These are phyloP conservation scores for Ziziphus jujuba DNA, from an alignment of 306 rosid genomes.

Conservation along the genomic window DNA sequence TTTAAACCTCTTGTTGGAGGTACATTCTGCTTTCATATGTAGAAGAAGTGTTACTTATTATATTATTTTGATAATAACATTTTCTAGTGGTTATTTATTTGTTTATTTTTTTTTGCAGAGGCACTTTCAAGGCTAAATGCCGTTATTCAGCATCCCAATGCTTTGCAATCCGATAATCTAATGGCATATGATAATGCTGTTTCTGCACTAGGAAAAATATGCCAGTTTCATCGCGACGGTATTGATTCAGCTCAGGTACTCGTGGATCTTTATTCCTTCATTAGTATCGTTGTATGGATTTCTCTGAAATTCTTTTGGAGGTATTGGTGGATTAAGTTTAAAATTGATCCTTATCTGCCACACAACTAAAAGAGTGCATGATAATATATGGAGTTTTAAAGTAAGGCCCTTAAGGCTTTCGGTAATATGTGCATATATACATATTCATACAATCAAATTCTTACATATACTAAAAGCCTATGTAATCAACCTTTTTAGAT, in stretches of 20 bases:
- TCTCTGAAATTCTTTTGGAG: too few relatives aligned
- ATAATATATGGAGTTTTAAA: too few relatives aligned
- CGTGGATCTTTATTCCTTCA: neutral
- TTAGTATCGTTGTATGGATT: too few relatives aligned
- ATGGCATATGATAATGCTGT: constrained; percentile 99
- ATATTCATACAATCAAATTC: too few relatives aligned
- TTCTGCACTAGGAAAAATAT: constrained; percentile 90
- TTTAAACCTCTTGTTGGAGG: constrained; percentile 90
- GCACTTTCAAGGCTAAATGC: constrained; percentile 90
- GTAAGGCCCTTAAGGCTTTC: too few relatives aligned
- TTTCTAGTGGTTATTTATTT: constrained; percentile 16
- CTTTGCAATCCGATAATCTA: constrained; percentile 66
- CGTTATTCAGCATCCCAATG: constrained; percentile 89
- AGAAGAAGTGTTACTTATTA: neutral
- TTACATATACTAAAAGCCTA: too few relatives aligned
- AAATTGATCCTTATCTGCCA: too few relatives aligned
- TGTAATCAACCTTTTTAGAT: too few relatives aligned
- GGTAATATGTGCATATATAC: too few relatives aligned
- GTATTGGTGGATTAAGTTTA: too few relatives aligned
- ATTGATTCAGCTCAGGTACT: constrained; percentile 91
- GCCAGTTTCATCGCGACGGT: constrained; percentile 81
- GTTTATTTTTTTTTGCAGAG: constrained; percentile 46
- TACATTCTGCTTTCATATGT: constrained; percentile 29
- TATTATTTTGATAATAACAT: constrained; percentile 14
- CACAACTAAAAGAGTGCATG: too few relatives aligned